A percentile compares a stretch with the other conserved stretches of the same genome.
Conservation (phyloP, 2,329 filamentous ascomycete species). For the Trichophyton verrucosum region DNA sequence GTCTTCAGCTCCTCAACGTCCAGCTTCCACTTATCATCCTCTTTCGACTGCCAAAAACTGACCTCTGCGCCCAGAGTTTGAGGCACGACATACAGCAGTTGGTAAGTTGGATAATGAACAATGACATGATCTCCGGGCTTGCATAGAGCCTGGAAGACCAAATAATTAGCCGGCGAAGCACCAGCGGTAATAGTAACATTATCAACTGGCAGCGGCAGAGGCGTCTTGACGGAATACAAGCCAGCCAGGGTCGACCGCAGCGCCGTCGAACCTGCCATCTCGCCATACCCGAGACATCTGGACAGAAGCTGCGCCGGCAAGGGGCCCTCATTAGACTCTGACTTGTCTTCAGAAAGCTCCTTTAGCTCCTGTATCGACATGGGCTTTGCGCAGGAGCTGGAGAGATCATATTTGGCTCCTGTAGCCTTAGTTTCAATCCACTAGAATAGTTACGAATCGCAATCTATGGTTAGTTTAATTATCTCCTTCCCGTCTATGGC, state of each 20-base stretch:
- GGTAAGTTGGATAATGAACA: constrained; percentile 77
- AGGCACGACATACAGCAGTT: constrained; percentile 69
- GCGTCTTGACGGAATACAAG: constrained; percentile 48
- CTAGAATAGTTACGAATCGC: constrained; percentile 14
- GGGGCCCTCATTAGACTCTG: constrained; percentile 14
- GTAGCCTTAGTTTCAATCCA: constrained; percentile 47
- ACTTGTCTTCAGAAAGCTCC: constrained; percentile 42
- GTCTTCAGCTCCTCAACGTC: constrained; percentile 52
- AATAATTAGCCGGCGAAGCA: constrained; percentile 72
- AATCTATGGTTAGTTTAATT: background rate
- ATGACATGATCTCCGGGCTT: constrained; percentile 69
- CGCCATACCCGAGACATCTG: constrained; percentile 57
- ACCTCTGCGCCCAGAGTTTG: constrained; percentile 63
- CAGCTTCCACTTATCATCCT: constrained; percentile 53
- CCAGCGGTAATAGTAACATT: constrained; percentile 67
- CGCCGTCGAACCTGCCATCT: constrained; percentile 54
- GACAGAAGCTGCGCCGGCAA: constrained; percentile 35
- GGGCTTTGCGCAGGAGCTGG: constrained; percentile 46
- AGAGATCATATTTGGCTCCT: constrained; percentile 43
- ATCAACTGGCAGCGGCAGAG: constrained; percentile 40
- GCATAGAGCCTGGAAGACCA: constrained; percentile 62
- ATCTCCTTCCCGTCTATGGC: background rate
- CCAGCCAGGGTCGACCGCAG: constrained; percentile 53
- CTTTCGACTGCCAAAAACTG: constrained; percentile 58
- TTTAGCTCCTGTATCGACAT: constrained; percentile 43